Conservation (phyloP, 345 rosid species). For the Cardamine resedifolia region DNA sequence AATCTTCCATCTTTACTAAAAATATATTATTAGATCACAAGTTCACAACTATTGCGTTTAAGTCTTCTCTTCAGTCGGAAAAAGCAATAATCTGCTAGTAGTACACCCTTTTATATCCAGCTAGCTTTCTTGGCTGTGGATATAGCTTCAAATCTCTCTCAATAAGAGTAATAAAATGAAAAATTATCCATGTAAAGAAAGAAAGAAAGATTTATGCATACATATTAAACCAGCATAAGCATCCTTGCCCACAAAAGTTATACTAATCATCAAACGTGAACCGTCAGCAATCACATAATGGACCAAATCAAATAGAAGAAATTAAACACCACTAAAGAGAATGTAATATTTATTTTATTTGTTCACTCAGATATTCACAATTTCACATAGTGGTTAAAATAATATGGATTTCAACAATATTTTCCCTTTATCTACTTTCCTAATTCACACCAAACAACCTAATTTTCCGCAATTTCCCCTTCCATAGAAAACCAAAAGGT, state of each 20-base stretch:
- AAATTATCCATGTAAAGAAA: neutral
- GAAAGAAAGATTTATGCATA: neutral
- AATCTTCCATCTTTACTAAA: neutral
- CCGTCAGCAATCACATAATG: neutral
- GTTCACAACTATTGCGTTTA: neutral
- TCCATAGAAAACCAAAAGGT: neutral
- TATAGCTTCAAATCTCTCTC: neutral
- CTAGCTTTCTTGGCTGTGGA: neutral
- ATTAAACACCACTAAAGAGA: neutral
- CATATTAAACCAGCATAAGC: neutral
- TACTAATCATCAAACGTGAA: neutral
- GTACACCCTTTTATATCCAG: neutral
- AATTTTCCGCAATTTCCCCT: neutral
- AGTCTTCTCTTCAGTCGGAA: neutral
- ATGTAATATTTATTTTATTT: neutral
- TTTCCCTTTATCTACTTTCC: neutral
- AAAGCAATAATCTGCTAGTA: neutral
- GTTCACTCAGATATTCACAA: no score
- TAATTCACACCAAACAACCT: constrained; percentile 24
- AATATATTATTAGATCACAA: no score
- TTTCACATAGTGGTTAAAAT: neutral
- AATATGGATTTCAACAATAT: neutral
- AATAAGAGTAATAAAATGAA: no score
- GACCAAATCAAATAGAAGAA: neutral
- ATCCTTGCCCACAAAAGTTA: neutral